phyloP scores from a whole-genome alignment of 2,329 filamentous ascomycete genomes.

The Colletotrichum sojae region DNA sequence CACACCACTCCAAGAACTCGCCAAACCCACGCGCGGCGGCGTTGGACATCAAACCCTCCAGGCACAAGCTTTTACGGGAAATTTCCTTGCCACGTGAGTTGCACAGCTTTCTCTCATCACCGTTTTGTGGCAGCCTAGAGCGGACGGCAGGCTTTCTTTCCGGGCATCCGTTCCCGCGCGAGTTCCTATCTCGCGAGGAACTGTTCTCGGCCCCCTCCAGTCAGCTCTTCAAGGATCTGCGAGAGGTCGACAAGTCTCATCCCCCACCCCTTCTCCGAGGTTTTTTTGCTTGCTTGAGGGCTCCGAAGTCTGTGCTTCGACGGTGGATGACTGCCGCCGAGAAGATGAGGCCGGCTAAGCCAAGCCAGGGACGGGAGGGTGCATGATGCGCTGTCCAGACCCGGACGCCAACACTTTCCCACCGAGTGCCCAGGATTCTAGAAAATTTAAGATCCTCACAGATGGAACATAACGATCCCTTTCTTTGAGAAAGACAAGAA shows the following conservation, averaged over 20 bases:
- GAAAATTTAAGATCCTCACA: neutral
- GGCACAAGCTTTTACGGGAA: neutral
- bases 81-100: slow-evolving; percentile 14
- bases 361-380: slow-evolving; percentile 14
- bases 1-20: neutral
- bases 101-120: slow-evolving; percentile 6
- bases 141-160: neutral
- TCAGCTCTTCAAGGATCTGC: too few species aligned
- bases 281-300: neutral
- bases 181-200: neutral
- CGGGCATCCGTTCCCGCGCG: neutral
- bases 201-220: too few species aligned
- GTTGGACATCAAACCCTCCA: neutral
- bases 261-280: too few species aligned
- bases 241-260: too few species aligned
- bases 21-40: neutral
- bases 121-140: neutral
- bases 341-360: neutral
- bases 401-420: neutral
- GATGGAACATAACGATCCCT: neutral
- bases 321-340: neutral
- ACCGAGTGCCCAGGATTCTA: slow-evolving; percentile 10
- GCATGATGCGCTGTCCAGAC: slow-evolving; percentile 15
- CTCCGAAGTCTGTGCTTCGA: neutral
- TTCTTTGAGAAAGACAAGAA: neutral